phyloP scores from a whole-genome alignment of 2,329 filamentous ascomycete genomes.

The Phoma sp. region DNA sequence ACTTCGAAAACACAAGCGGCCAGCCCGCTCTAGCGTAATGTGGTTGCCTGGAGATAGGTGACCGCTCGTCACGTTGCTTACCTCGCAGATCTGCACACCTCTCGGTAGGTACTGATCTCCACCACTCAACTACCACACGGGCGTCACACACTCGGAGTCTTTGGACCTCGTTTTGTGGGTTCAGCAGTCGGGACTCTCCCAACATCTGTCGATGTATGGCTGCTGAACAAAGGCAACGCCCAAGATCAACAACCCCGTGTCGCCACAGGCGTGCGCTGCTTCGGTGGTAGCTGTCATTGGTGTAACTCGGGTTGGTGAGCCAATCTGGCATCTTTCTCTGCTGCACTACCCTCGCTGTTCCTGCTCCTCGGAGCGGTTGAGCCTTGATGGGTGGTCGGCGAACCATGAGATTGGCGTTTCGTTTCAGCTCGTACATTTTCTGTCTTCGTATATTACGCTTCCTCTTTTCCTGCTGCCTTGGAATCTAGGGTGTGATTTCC shows the following conservation, averaged over 20 bases:
- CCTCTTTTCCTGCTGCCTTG: neutral
- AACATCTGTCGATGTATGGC: slow-evolving; percentile 34
- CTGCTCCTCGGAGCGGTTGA: slow-evolving; percentile 24
- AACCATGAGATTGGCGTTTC: slow-evolving; percentile 40
- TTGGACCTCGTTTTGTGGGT: slow-evolving; percentile 39
- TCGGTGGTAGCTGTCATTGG: slow-evolving; percentile 16
- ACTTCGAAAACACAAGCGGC: neutral
- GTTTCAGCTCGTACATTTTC: slow-evolving; percentile 42
- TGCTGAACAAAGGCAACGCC: slow-evolving; percentile 47
- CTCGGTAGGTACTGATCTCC: neutral
- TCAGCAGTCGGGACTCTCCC: slow-evolving; percentile 32
- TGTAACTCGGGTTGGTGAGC: slow-evolving; percentile 26
- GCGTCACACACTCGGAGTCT: slow-evolving; percentile 20
- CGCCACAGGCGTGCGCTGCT: slow-evolving; percentile 16
- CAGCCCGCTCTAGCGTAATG: neutral
- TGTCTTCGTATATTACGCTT: neutral
- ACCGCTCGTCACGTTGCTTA: neutral
- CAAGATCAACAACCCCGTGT: slow-evolving; percentile 33
- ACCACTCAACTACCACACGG: slow-evolving; percentile 1
- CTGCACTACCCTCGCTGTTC: slow-evolving; percentile 31
- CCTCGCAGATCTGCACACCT: neutral
- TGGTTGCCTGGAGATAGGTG: neutral
- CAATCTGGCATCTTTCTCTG: slow-evolving; percentile 43
- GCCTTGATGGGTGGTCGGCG: slow-evolving; percentile 32
- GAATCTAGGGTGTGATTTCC: neutral